Evolutionary conservation across 257 asterid genomes (phyloP).

Genomic region (Leonotis leonurus): DNA sequence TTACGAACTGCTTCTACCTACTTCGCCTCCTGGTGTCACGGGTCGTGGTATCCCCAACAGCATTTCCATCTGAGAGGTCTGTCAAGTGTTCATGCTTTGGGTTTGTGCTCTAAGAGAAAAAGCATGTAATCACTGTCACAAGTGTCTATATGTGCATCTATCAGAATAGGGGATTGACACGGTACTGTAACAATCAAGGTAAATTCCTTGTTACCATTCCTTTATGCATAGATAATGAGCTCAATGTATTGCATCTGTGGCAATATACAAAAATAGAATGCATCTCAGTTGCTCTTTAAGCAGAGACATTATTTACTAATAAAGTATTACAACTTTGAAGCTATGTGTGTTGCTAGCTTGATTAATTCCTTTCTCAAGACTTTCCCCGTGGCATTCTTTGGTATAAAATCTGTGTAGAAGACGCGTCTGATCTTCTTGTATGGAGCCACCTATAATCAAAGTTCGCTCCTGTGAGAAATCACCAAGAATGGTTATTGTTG

Average conservation of each 20-base stretch:
- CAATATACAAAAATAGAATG: neutral
- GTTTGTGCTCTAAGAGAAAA: neutral
- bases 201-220: neutral
- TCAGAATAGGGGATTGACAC: neutral
- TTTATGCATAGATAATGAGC: neutral
- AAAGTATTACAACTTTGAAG: conserved; percentile 34
- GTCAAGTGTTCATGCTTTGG: neutral
- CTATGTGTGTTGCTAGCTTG: conserved; percentile 28
- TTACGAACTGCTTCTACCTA: conserved; percentile 68
- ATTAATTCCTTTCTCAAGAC: conserved; percentile 41
- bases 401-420: conserved; percentile 35
- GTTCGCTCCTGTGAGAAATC: neutral
- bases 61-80: conserved; percentile 52
- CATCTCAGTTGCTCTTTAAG: neutral
- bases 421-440: conserved; percentile 46
- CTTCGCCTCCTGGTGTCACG: conserved; percentile 71
- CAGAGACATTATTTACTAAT: neutral
- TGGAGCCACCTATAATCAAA: conserved; percentile 46
- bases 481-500: neutral
- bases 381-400: conserved; percentile 52
- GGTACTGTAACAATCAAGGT: neutral
- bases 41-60: conserved; percentile 90
- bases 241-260: neutral
- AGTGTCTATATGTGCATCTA: neutral
- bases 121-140: conserved; percentile 2